Conservation (phyloP, 768 basidiomycete genomes). For the Naganishia kalamii region DNA sequence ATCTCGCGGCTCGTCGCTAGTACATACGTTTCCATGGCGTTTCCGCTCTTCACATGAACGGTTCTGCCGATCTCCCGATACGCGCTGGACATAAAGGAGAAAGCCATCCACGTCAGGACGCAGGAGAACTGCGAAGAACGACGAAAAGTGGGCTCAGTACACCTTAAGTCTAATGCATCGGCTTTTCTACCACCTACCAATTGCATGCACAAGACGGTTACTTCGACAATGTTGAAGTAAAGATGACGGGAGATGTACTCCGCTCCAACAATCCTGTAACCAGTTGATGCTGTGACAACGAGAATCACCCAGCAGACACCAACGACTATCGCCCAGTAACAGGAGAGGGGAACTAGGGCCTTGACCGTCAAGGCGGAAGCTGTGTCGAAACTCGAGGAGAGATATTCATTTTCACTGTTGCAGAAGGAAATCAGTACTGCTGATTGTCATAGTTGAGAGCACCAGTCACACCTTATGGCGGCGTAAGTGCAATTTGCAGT, state of each 20-base stretch:
- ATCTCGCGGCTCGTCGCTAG: neutral
- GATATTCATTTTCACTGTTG: constrained; percentile 35
- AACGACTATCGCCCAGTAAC: constrained; percentile 44
- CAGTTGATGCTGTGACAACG: constrained; percentile 31
- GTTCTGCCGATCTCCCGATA: constrained; percentile 29
- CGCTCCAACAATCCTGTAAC: constrained; percentile 39
- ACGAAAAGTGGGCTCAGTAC: neutral
- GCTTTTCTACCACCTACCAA: constrained; percentile 19
- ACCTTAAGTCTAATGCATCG: neutral
- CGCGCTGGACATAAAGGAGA: constrained; percentile 33
- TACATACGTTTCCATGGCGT: constrained; percentile 44
- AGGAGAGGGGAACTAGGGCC: constrained; percentile 39
- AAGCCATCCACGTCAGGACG: constrained; percentile 43
- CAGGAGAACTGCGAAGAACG: constrained; percentile 32
- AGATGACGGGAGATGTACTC: constrained; percentile 42
- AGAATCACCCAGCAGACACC: constrained; percentile 38
- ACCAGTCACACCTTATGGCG: constrained; percentile 34
- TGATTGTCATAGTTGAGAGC: neutral
- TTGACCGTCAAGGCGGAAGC: constrained; percentile 41
- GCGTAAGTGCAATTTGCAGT: constrained; percentile 44
- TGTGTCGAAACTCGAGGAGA: constrained; percentile 34
- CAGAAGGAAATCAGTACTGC: neutral
- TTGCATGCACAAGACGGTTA: constrained; percentile 40
- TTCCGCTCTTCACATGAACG: constrained; percentile 33
- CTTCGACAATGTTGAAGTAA: constrained; percentile 40